A percentile compares a stretch with the other conserved stretches of the same genome.
Conservation (phyloP, 2,329 filamentous ascomycete species). For the Blastomyces silverae region DNA sequence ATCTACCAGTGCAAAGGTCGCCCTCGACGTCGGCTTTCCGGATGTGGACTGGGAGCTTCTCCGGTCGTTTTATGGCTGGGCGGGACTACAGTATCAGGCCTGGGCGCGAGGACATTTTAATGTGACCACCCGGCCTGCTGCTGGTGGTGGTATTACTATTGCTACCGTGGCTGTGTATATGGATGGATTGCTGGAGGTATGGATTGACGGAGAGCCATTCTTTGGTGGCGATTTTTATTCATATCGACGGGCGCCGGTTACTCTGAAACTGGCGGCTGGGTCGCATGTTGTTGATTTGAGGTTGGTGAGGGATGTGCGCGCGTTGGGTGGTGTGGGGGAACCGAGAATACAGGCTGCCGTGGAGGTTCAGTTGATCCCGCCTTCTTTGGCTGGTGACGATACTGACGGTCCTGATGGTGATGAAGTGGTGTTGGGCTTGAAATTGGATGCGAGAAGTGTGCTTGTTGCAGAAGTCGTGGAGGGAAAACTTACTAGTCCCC, state of each 20-base stretch:
- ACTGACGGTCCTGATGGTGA: conserved; percentile 10
- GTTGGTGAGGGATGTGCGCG: conserved; percentile 51
- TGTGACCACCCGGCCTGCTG: conserved; percentile 27
- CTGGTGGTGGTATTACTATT: conserved; percentile 25
- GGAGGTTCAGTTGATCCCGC: conserved; percentile 27
- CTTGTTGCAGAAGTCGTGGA: conserved; percentile 49
- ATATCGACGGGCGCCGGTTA: conserved; percentile 46
- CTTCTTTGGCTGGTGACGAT: background rate
- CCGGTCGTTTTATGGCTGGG: conserved; percentile 53
- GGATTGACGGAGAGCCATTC: conserved; percentile 46
- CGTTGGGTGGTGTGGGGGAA: conserved; percentile 47
- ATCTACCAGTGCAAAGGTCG: conserved; percentile 35
- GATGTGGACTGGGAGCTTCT: conserved; percentile 50
- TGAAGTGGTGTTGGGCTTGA: conserved; percentile 21
- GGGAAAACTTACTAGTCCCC: conserved; percentile 42
- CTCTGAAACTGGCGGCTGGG: conserved; percentile 47
- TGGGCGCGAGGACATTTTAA: conserved; percentile 50
- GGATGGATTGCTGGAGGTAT: conserved; percentile 48
- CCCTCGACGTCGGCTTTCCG: conserved; percentile 39
- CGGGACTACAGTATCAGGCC: conserved; percentile 52
- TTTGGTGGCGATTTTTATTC: conserved; percentile 55
- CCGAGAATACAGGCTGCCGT: conserved; percentile 43
- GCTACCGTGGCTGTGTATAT: conserved; percentile 40
- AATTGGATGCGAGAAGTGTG: conserved; percentile 31
- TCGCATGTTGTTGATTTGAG: conserved; percentile 48